Evolutionary conservation across 495 filamentous ascomycete genomes (phyloP).

Genomic region (Opeltia flavorubescens): DNA sequence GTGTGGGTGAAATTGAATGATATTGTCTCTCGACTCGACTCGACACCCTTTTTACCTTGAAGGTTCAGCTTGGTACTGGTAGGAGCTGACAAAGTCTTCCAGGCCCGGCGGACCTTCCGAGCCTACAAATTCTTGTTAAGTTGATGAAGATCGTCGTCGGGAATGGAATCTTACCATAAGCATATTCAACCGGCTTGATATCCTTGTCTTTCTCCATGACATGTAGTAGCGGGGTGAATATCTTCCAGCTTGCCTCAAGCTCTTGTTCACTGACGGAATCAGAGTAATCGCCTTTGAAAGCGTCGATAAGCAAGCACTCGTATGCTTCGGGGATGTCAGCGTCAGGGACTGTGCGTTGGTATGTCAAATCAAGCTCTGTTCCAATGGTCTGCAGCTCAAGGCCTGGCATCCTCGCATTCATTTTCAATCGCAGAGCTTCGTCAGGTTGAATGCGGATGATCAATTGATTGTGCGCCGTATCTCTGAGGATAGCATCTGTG

Average conservation of each 20-base stretch:
- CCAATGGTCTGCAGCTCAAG: slow-evolving; percentile 76
- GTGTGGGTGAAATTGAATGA: too few species aligned
- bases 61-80: slow-evolving; percentile 3
- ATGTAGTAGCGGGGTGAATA: slow-evolving; percentile 70
- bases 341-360: slow-evolving; percentile 70
- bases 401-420: slow-evolving; percentile 77
- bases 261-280: slow-evolving; percentile 82
- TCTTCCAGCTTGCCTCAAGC: slow-evolving; percentile 71
- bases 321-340: slow-evolving; percentile 81
- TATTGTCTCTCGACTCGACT: too few species aligned
- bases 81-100: slow-evolving; percentile 11
- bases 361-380: slow-evolving; percentile 73
- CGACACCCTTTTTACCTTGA: too few species aligned
- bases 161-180: slow-evolving; percentile 52
- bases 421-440: slow-evolving; percentile 79
- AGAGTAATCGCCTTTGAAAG: slow-evolving; percentile 72
- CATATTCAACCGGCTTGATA: slow-evolving; percentile 76
- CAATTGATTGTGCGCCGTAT: slow-evolving; percentile 71
- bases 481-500: slow-evolving; percentile 73
- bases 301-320: slow-evolving; percentile 70
- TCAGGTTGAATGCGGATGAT: slow-evolving; percentile 81
- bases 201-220: slow-evolving; percentile 75
- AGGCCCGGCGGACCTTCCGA: slow-evolving; percentile 13
- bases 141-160: too few species aligned
- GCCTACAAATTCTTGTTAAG: slow-evolving; percentile 4